Evolutionary conservation across 2,329 filamentous ascomycete genomes (phyloP), one percentile per base, ranked within the genome.

Genomic region (Cladosporium halotolerans): DNA sequence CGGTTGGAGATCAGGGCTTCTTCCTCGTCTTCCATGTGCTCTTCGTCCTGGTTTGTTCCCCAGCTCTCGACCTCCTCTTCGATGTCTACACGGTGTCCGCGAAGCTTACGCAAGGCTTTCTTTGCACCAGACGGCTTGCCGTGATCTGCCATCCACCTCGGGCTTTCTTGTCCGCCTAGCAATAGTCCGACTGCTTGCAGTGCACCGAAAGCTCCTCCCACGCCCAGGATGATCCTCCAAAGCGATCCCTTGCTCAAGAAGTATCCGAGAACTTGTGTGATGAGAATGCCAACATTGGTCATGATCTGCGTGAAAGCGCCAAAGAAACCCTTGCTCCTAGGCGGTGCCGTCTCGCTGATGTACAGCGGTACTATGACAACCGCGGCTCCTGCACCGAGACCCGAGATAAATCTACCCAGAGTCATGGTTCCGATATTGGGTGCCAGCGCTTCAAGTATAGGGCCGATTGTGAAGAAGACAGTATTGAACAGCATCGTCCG

Each of bases 331-430:
- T 67, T 69, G 57, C 66, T 62, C 28, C 77, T 73, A 0, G 82
- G 82, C 3, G 92, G 93, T 0, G 91, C 85, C 23, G 96, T 81
- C 70, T 99, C 93, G 43, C 89, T 91, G 61, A 99, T 89, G 74
- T 95, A 99, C 16, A 99, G 81, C 0, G 93, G 93, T 2, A 95
- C 90, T 34, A 96, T 88, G 16, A 99, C 93, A 2, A 93, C 92
- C 1, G 90, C 83, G 2, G 90, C 89, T 18, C 93, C 93, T 5
- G 90, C 90, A 6, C 88, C 91, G 1, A 95, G 68, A 9, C 93
- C 93, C 8, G 88, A 85, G 11, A 97, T 67, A 18, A 96, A 75
- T 18, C 93, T 81, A 4, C 92, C 93, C 13, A 88, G 57, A 0
- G 81, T 80, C 70, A 99, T 76, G 31, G 86, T 67, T 2, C 78